Evolutionary conservation across 2,329 filamentous ascomycete genomes (phyloP).

Genomic region (Trichoderma afroharzianum): DNA sequence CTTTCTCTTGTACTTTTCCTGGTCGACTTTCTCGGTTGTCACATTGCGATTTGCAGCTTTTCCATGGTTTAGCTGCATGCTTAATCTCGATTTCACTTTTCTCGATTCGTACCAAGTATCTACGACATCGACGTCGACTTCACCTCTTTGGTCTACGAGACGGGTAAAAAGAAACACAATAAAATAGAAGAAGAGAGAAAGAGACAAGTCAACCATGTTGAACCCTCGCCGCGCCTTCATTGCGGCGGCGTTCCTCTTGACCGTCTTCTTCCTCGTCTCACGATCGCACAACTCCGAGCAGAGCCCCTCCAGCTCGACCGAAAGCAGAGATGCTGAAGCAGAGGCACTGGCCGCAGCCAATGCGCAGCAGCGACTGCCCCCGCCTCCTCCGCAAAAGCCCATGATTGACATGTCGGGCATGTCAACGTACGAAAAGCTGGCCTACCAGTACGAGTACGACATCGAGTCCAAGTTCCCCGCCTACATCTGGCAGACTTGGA

Average conservation of each 20-base stretch:
- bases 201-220: slow-evolving; percentile 54
- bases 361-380: slow-evolving; percentile 10
- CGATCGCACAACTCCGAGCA: slow-evolving; percentile 45
- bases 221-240: slow-evolving; percentile 73
- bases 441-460: slow-evolving; percentile 93
- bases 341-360: not conserved
- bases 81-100: not conserved
- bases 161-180: not conserved
- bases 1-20: not conserved
- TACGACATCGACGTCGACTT: not conserved
- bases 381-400: slow-evolving; percentile 51
- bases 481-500: slow-evolving; percentile 99
- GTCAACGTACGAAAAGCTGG: slow-evolving; percentile 74
- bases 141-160: not conserved
- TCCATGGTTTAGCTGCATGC: not conserved
- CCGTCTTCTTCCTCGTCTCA: slow-evolving; percentile 65
- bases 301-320: not conserved
- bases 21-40: not conserved
- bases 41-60: not conserved
- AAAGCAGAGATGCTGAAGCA: slow-evolving; percentile 23
- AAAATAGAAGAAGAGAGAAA: not conserved
- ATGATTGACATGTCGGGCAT: slow-evolving; percentile 68
- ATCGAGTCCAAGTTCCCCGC: slow-evolving; percentile 85
- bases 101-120: not conserved
- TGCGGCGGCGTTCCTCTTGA: slow-evolving; percentile 64